A percentile compares a stretch with the other conserved stretches of the same genome.
Evolutionary conservation across 176 grass and related monocot genomes (phyloP).

Genomic region (Poa annua): DNA sequence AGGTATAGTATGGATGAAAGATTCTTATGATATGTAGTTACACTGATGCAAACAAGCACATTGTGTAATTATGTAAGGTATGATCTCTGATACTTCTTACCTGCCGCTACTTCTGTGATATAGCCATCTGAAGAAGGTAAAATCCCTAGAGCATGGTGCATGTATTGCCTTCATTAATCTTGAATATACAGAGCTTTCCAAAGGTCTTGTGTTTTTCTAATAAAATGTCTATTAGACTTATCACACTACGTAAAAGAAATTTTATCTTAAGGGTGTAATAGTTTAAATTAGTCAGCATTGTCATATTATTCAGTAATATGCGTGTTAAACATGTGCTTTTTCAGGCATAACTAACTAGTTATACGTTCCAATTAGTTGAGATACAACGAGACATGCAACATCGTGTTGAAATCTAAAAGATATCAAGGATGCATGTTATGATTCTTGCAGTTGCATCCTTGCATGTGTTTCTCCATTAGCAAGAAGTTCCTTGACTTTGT

Average conservation of each 20-base stretch:
- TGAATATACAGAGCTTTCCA: background rate
- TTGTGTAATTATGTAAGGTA: background rate
- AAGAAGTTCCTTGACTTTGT: slow-evolving; percentile 42
- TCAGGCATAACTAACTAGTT: background rate
- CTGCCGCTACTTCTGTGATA: background rate
- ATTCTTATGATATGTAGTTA: background rate
- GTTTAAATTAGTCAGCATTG: background rate
- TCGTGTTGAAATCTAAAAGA: background rate
- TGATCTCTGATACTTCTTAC: background rate
- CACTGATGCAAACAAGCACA: background rate
- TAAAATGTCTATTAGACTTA: background rate
- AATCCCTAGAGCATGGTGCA: background rate
- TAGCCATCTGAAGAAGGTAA: background rate
- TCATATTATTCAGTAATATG: background rate
- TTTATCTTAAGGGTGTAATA: background rate
- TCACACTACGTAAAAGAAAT: background rate
- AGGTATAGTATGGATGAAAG: background rate
- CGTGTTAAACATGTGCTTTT: background rate
- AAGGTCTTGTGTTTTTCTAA: background rate
- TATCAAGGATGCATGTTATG: background rate
- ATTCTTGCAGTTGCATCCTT: slow-evolving; percentile 39
- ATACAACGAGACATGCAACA: background rate
- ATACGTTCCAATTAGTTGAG: background rate
- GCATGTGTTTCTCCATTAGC: slow-evolving; percentile 42
- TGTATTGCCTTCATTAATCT: background rate